Evolutionary conservation across 2,329 filamentous ascomycete genomes (phyloP).

Genomic region (Shiraia sp.): DNA sequence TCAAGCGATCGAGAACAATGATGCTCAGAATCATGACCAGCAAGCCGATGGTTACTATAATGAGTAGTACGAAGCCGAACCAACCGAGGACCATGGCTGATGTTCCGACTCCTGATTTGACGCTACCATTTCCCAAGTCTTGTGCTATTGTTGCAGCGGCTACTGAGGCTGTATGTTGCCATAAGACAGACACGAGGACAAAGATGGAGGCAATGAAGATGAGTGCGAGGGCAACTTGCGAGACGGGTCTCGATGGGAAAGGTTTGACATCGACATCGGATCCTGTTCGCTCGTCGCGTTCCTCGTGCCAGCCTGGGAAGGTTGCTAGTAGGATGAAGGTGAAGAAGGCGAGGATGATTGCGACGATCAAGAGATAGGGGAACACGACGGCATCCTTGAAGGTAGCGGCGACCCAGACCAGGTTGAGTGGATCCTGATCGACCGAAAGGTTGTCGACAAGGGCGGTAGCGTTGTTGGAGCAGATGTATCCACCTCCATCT

Average conservation of each 20-base stretch:
- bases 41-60: slow-evolving; percentile 92
- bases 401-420: slow-evolving; percentile 95
- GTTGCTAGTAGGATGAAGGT: slow-evolving; percentile 94
- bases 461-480: slow-evolving; percentile 94
- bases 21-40: slow-evolving; percentile 97
- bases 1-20: slow-evolving; percentile 69
- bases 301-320: slow-evolving; percentile 97
- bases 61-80: slow-evolving; percentile 92
- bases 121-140: slow-evolving; percentile 87
- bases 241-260: slow-evolving; percentile 89
- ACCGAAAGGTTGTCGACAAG: slow-evolving; percentile 86
- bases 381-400: slow-evolving; percentile 99
- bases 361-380: slow-evolving; percentile 97
- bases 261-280: slow-evolving; percentile 90
- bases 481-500: slow-evolving; percentile 88
- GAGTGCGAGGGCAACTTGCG: slow-evolving; percentile 88
- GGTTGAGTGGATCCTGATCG: slow-evolving; percentile 92
- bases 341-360: slow-evolving; percentile 95
- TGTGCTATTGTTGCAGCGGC: slow-evolving; percentile 92
- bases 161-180: slow-evolving; percentile 96
- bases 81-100: slow-evolving; percentile 96
- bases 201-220: slow-evolving; percentile 76
- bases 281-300: slow-evolving; percentile 73
- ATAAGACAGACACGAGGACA: slow-evolving; percentile 69
- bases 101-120: slow-evolving; percentile 85